A percentile compares a stretch with the other conserved stretches of the same genome.
Evolutionary conservation across 2,329 filamentous ascomycete species (phyloP).

Genomic region (Ophiostoma fasciatum): DNA sequence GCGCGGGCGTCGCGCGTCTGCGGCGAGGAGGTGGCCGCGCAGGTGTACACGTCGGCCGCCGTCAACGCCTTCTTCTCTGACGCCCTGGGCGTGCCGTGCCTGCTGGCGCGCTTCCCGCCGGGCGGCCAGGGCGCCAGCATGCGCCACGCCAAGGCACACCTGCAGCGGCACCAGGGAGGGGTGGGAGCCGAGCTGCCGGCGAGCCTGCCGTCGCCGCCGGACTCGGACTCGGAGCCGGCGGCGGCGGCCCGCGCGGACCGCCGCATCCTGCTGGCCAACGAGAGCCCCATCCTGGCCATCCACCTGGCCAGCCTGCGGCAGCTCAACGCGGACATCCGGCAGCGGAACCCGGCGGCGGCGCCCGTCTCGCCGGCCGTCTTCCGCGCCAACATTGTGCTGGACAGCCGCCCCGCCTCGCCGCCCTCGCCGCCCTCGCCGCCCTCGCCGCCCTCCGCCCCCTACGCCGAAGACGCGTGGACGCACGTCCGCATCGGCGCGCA

Average conservation of each 20-base stretch:
- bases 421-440: too few relatives aligned
- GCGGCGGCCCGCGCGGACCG: constrained; percentile 14
- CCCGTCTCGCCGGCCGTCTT: constrained; percentile 58
- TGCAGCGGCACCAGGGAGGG: constrained; percentile 48
- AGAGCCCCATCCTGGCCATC: constrained; percentile 81
- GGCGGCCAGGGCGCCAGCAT: constrained; percentile 42
- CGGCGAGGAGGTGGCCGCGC: constrained; percentile 59
- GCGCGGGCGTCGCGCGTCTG: constrained; percentile 55
- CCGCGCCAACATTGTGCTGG: constrained; percentile 74
- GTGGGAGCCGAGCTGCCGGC: constrained; percentile 21
- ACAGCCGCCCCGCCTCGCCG: constrained; percentile 14
- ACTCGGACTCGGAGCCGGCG: constrained; percentile 36
- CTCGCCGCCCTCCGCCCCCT: too few relatives aligned
- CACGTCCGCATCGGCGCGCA: constrained; percentile 49
- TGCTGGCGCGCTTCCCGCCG: constrained; percentile 69
- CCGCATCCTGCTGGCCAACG: constrained; percentile 74
- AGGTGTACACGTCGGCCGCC: constrained; percentile 49
- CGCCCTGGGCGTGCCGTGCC: constrained; percentile 63
- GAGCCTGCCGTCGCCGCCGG: constrained; percentile 35
- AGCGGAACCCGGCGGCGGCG: constrained; percentile 35
- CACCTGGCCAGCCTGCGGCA: constrained; percentile 64
- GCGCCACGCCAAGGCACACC: constrained; percentile 57
- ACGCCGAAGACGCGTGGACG: constrained; percentile 69
- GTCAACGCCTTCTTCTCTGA: constrained; percentile 67
- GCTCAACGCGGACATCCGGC: constrained; percentile 58